phyloP scores from a whole-genome alignment of 495 filamentous ascomycete genomes.

The Hyaloscypha hepaticicola region DNA sequence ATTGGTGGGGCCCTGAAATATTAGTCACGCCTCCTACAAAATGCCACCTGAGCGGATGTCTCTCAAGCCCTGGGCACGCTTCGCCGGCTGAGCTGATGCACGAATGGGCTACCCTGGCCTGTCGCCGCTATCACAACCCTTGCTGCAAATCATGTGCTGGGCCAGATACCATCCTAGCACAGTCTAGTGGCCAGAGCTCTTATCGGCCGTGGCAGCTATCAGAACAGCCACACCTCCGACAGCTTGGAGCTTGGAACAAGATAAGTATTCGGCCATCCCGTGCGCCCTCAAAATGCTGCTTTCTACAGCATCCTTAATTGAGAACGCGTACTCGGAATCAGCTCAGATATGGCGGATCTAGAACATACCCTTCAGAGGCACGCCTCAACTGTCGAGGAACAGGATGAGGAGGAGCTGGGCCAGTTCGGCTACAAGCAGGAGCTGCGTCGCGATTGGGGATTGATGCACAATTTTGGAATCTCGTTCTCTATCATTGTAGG shows the following conservation, averaged over 20 bases:
- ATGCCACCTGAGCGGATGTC: not conserved
- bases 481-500: conserved; percentile 63
- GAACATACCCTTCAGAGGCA: conserved; percentile 16
- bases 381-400: conserved; percentile 31
- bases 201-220: not conserved
- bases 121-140: not conserved
- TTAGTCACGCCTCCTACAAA: conserved; percentile 4
- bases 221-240: not conserved
- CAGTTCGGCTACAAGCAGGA: conserved; percentile 65
- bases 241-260: not conserved
- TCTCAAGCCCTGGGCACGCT: not conserved
- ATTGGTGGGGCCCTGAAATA: not conserved
- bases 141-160: not conserved
- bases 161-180: not conserved
- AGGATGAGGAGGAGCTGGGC: conserved; percentile 55
- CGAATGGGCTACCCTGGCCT: not conserved
- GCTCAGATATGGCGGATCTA: conserved; percentile 17
- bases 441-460: conserved; percentile 57
- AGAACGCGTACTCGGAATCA: not conserved
- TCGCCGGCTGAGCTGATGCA: not conserved
- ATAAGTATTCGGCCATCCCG: conserved; percentile 24
- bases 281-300: not conserved
- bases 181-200: not conserved
- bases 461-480: conserved; percentile 64
- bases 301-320: not conserved